These are phyloP conservation scores for Exophiala phaeomuriformis DNA, from an alignment of 2,329 filamentous ascomycete genomes.

Conservation along the genomic window DNA sequence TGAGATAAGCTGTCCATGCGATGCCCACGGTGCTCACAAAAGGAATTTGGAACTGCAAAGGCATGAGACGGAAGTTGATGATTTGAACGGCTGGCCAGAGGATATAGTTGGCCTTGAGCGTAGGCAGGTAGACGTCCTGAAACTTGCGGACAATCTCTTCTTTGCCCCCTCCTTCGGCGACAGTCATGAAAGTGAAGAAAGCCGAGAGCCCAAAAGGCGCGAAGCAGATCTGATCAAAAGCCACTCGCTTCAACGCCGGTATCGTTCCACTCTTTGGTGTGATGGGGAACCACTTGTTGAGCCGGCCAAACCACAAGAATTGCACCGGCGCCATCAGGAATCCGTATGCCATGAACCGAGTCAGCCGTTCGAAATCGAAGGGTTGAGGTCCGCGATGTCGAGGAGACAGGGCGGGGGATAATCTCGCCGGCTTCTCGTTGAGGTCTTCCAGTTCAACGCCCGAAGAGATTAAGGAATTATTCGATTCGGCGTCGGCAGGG, in stretches of 20 bases:
- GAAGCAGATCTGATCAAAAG: conserved; percentile 87
- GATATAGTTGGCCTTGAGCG: conserved; percentile 89
- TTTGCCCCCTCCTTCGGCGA: conserved; percentile 83
- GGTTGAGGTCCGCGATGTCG: conserved; percentile 62
- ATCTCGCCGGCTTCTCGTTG: conserved; percentile 65
- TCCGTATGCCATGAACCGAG: conserved; percentile 93
- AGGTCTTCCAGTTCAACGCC: conserved; percentile 84
- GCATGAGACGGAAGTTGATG: conserved; percentile 92
- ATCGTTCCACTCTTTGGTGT: conserved; percentile 65
- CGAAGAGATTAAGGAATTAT: conserved; percentile 46
- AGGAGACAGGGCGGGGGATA: conserved; percentile 60
- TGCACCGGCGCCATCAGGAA: conserved; percentile 94
- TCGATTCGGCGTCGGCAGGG: conserved; percentile 43
- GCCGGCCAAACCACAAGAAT: conserved; percentile 90
- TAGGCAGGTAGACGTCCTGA: conserved; percentile 85
- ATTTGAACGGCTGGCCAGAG: conserved; percentile 95
- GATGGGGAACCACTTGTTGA: conserved; percentile 75
- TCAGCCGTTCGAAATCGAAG: conserved; percentile 92
- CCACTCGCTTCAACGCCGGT: conserved; percentile 82
- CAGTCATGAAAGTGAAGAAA: conserved; percentile 95
- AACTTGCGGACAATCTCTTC: conserved; percentile 77
- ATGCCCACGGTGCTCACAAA: conserved; percentile 96
- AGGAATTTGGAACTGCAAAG: conserved; percentile 91
- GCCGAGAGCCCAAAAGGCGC: conserved; percentile 76
- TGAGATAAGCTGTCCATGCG: conserved; percentile 95